phyloP scores from a whole-genome alignment of 495 filamentous ascomycete genomes.

The Aspergillus asperescens region DNA sequence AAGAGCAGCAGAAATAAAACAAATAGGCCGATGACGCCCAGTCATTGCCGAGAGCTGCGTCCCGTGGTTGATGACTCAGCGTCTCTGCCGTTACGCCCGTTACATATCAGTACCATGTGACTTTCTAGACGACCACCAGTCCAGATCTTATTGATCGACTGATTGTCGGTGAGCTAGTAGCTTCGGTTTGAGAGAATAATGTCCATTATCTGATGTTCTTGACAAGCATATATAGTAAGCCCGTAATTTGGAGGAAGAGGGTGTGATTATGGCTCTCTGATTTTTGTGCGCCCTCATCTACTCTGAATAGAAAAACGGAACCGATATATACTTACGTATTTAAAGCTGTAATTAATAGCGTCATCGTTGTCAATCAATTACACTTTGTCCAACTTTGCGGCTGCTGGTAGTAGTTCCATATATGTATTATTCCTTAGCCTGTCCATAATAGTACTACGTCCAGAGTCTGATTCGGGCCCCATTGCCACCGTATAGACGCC shows the following conservation, averaged over 20 bases:
- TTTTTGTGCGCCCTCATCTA: neutral
- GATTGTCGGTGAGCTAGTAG: neutral
- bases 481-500: too few species aligned
- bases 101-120: neutral
- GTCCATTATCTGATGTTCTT: neutral
- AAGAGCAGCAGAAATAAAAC: neutral
- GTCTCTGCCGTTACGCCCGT: neutral
- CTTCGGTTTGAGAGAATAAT: neutral
- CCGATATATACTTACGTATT: too few species aligned
- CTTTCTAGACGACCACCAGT: neutral
- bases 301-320: neutral
- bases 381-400: too few species aligned
- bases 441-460: too few species aligned
- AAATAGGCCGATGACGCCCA: slow-evolving; percentile 22
- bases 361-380: neutral
- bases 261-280: neutral
- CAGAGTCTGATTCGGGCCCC: too few species aligned
- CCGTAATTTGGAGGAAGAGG: neutral
- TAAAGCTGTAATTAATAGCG: neutral
- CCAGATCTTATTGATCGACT: neutral
- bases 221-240: too few species aligned
- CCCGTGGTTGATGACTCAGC: slow-evolving; percentile 18
- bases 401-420: too few species aligned
- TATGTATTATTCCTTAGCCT: too few species aligned
- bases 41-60: slow-evolving; percentile 17